Base-by-base conservation (phyloP, 345 rosid species). In the Punica granatum region DNA sequence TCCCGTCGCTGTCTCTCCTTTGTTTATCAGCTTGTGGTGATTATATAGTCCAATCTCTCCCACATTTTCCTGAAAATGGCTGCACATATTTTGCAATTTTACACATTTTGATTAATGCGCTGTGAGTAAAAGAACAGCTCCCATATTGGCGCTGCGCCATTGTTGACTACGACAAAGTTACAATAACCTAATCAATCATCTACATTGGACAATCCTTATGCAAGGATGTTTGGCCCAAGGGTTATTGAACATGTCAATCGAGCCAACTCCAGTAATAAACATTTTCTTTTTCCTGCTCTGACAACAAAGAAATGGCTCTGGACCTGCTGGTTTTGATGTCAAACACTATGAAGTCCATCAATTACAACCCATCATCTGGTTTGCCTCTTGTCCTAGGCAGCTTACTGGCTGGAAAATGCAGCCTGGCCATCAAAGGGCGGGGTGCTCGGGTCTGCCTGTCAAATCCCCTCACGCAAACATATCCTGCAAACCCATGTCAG, bases 381-480 rank as follows among this genome's bases (percentile, higher is more conserved):
- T 58, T 71, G 6, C 64, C 74, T 44, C 14, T 65, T 16, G 65
- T 59, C 65, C 41, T 88, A 60, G 60, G 65, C 80, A 81, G 44
- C 77, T 73, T 95, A 69, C 98, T 95, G 26, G 80, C 87, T 4
- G 98, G 93, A 72, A 88, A 86, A 65, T 95, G 99, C 73, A 95
- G 69, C 67, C 99, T 83, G 59, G 96, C 92, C 35, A 79, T 74
- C 72, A 95, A 80, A 18, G 98, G 99, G 15, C 79, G 83, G 7
- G 98, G 96, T 61, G 84, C 98, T 46, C 90, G 72, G 53, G 83
- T 68, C 66, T 80, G 67, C 32, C 81, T 77, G 60, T 95, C 97
- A 58, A 95, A 90, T 48, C 99, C 99, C 64, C 99, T 81, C 31
- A 92, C 93, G 65, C 98, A 95, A 63, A 95, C 92, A 67, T 73